Evolutionary conservation across 345 rosid genomes (phyloP), one percentile per base, ranked within the genome.

Genomic region (Brassica juncea): DNA sequence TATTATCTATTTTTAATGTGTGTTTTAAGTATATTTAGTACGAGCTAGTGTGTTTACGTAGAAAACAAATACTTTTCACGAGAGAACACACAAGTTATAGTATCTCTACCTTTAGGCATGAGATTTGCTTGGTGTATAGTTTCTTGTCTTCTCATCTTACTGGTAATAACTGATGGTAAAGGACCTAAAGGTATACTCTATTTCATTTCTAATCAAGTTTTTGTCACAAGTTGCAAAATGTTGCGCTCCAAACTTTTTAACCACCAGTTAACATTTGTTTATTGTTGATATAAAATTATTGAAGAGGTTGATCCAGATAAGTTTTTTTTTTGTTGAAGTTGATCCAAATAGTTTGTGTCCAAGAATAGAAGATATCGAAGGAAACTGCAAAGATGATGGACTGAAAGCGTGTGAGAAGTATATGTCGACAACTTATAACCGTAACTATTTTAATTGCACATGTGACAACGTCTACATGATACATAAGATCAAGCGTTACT

Each of bases 401-500:
- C 73, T 11, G 37, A 58, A 68, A 3, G 30, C 19, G 34, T 75
- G 73, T 30, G 19, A 4, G 73, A 68, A 32, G 31, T 58, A 9
- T 21, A 34, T 75, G 67, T 25, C 73, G n/a, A 15, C 61, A 3
- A 69, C 30, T 57, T 37, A 47, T 39, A 67, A 68, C 23, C 1
- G 0, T 2, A 68, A n/a, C 8, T 76, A 27, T 68, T 11, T 58
- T 58, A 68, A 25, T 16, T 76, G 79, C 49, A 11, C 66, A 25
- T 67, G 78, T 37, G 28, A 27, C 49, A 67, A 76, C 59, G 14
- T 76, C 19, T 32, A 8, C 73, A 76, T 76, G 79, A 9, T 76
- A 67, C 67, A 27, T 14, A 75, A 76, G 68, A 58, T 27, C 68
- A 76, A 59, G 5, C 73, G 55, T 30, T 59, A 28, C 6, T 76